Percentiles rank a stretch among this genome's conserved stretches.
Conservation (phyloP, 768 basidiomycete species). For the Suillus placidus region DNA sequence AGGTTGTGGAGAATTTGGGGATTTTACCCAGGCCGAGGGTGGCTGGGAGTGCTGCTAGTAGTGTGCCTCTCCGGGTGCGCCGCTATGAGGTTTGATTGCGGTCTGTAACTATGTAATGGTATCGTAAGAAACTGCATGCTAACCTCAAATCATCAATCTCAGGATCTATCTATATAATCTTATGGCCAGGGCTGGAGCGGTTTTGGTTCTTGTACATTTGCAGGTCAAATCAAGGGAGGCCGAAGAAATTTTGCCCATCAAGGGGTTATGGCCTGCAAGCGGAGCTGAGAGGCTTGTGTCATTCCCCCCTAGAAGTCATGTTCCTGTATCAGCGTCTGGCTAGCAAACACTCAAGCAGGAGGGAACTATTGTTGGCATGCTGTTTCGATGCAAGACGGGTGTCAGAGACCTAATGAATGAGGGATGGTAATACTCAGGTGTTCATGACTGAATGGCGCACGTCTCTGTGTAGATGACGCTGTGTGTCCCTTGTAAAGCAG, state of each 20-base stretch:
- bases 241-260: background rate
- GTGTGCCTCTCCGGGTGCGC: slow-evolving; percentile 18
- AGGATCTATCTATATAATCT: background rate
- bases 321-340: background rate
- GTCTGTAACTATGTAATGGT: background rate
- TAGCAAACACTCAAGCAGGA: background rate
- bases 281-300: too few relatives aligned
- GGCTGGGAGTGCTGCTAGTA: slow-evolving; percentile 17
- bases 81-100: background rate
- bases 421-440: background rate
- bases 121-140: background rate
- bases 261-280: background rate
- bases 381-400: too few relatives aligned
- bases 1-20: slow-evolving; percentile 26
- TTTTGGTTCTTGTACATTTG: background rate
- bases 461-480: background rate
- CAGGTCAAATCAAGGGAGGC: background rate
- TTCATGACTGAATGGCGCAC: background rate
- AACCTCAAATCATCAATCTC: background rate
- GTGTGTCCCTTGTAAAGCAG: background rate
- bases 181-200: background rate
- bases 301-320: background rate
- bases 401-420: background rate
- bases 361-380: background rate
- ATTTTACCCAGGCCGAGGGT: slow-evolving; percentile 41